Percentiles rank a stretch among this genome's conserved stretches.
These are phyloP conservation scores for Ilex paraguariensis DNA, from an alignment of 305 asterid species.

Conservation along the genomic window DNA sequence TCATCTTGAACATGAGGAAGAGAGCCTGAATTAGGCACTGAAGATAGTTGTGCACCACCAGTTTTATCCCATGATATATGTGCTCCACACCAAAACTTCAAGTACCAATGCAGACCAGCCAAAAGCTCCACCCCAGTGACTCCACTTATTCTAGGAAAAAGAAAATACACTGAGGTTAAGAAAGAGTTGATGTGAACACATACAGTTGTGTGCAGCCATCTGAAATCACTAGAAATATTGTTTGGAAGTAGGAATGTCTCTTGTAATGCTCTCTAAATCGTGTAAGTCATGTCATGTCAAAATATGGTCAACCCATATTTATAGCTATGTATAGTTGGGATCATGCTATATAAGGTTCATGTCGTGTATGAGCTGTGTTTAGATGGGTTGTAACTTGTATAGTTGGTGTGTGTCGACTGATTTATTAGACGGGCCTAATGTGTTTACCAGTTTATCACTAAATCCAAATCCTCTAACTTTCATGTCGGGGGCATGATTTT, in stretches of 20 bases:
- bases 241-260: too few relatives aligned
- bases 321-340: background rate
- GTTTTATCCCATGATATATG: slow-evolving; percentile 82
- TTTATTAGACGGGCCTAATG: too few relatives aligned
- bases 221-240: too few relatives aligned
- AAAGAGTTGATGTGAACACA: background rate
- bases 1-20: slow-evolving; percentile 51
- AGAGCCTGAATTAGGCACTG: slow-evolving; percentile 55
- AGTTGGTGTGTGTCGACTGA: too few relatives aligned
- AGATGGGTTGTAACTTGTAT: too few relatives aligned
- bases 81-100: slow-evolving; percentile 74
- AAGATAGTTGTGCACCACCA: slow-evolving; percentile 73
- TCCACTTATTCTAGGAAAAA: slow-evolving; percentile 58
- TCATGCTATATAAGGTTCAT: too few relatives aligned
- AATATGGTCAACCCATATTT: too few relatives aligned
- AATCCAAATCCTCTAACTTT: too few relatives aligned
- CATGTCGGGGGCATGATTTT: too few relatives aligned
- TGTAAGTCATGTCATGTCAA: background rate
- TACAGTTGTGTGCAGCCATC: background rate
- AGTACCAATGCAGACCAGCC: slow-evolving; percentile 84
- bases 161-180: background rate
- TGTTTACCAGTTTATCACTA: too few relatives aligned
- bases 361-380: too few relatives aligned
- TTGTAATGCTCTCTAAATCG: background rate
- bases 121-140: slow-evolving; percentile 76